These are phyloP conservation scores for Lentinula guzmanii DNA, from an alignment of 768 basidiomycete genomes.

Conservation along the genomic window DNA sequence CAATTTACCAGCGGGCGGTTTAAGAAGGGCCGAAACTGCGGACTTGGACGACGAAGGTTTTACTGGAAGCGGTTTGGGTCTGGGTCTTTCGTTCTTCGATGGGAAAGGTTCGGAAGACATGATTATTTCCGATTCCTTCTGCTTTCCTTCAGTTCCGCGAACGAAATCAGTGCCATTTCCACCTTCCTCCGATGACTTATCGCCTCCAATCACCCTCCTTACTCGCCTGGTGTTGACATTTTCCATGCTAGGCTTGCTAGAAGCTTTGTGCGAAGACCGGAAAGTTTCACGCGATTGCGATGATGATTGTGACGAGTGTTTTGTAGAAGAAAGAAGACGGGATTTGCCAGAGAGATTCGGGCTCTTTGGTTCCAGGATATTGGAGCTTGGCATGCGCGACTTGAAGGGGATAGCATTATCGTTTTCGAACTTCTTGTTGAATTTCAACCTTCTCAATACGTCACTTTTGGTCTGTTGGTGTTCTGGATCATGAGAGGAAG, in stretches of 20 bases:
- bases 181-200: background rate
- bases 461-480: background rate
- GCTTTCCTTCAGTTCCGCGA: background rate
- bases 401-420: background rate
- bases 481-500: background rate
- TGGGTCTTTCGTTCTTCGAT: background rate
- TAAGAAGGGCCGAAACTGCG: background rate
- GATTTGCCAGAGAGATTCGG: constrained; percentile 5
- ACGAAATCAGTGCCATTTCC: background rate
- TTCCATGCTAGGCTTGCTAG: background rate
- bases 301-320: background rate
- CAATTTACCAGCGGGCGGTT: background rate
- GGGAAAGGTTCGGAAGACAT: background rate
- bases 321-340: constrained; percentile 8
- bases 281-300: background rate
- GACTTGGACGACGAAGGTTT: background rate
- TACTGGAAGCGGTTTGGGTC: background rate
- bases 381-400: constrained; percentile 5
- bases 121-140: background rate
- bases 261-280: background rate
- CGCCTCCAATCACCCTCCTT: too few species aligned
- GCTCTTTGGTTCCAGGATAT: background rate
- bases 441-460: constrained; percentile 20
- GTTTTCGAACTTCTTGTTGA: constrained; percentile 24
- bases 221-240: background rate